These are phyloP conservation scores for Tieghemiomyces parasiticus DNA, from an alignment of 192 early-diverging fungal genomes.

Conservation along the genomic window DNA sequence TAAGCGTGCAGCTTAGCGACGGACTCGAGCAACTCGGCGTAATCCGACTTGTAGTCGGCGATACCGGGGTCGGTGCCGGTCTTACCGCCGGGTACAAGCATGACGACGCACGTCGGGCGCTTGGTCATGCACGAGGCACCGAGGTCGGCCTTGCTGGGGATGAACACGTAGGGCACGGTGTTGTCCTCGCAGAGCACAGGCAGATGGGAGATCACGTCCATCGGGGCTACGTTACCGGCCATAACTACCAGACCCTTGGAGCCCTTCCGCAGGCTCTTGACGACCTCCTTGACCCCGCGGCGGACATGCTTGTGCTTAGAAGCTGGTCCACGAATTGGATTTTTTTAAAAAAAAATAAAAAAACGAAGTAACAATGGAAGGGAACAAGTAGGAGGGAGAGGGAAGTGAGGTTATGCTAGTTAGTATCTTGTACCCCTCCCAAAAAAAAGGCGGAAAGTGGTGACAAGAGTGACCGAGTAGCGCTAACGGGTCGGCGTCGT, in stretches of 20 bases:
- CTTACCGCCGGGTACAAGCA: conserved; percentile 75
- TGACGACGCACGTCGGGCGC: conserved; percentile 82
- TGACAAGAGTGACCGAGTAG: no score
- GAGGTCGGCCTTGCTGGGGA: conserved; percentile 91
- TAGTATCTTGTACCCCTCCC: no score
- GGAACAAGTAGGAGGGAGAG: no score
- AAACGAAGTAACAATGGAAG: no score
- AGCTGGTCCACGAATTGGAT: no score
- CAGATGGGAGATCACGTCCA: conserved; percentile 95
- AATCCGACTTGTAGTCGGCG: conserved; percentile 74
- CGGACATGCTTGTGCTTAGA: conserved; percentile 73
- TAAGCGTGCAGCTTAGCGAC: no score
- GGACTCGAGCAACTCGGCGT: conserved; percentile 63
- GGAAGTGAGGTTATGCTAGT: no score
- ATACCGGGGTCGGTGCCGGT: conserved; percentile 48
- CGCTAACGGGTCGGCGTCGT: no score
- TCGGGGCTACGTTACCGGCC: conserved; percentile 91
- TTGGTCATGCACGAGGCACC: conserved; percentile 86
- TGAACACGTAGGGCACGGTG: conserved; percentile 87
- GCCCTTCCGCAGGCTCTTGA: conserved; percentile 91
- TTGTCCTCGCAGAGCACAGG: conserved; percentile 96
- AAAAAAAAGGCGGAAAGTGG: no score
- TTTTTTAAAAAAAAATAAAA: no score
- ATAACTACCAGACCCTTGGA: conserved; percentile 88
- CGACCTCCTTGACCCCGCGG: conserved; percentile 96